phyloP scores from a whole-genome alignment of 768 basidiomycete genomes.

The Boletus barrowsii region DNA sequence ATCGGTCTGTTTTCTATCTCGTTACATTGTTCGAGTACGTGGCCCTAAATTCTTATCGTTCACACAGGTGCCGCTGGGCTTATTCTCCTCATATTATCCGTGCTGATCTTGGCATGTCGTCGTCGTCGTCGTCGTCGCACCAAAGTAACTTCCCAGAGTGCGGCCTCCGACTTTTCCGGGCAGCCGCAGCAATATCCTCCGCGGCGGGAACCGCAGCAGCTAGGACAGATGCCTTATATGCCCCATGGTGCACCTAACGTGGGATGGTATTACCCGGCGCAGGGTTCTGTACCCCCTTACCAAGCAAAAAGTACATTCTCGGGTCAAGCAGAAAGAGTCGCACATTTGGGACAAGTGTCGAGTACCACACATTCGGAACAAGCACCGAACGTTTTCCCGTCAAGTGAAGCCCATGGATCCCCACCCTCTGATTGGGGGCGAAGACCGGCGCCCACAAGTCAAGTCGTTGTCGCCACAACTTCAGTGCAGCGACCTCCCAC shows the following conservation, averaged over 20 bases:
- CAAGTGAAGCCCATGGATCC: not conserved
- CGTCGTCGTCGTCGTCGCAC: not conserved
- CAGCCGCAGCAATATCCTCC: constrained; percentile 6
- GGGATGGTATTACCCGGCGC: constrained; percentile 7
- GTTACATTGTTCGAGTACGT: not conserved
- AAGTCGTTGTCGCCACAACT: not conserved
- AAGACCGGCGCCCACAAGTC: not conserved
- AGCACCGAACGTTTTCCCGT: not conserved
- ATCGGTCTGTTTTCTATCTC: constrained; percentile 20
- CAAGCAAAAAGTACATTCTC: not conserved
- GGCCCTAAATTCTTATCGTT: not conserved
- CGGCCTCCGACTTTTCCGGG: not conserved
- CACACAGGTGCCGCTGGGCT: constrained; percentile 9
- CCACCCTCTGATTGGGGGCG: not conserved
- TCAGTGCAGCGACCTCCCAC: not conserved
- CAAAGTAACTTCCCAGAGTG: not conserved
- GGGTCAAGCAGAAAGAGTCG: not conserved
- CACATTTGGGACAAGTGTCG: not conserved
- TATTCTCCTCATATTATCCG: constrained; percentile 5
- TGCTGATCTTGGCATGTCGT: constrained; percentile 8
- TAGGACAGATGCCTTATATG: not conserved
- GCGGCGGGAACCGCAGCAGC: constrained; percentile 10
- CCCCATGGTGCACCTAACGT: not conserved
- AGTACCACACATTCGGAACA: not conserved
- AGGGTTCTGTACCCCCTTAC: not conserved